Evolutionary conservation across 2,329 filamentous ascomycete genomes (phyloP), one percentile per base, ranked within the genome.

Genomic region (Colletotrichum melonis): DNA sequence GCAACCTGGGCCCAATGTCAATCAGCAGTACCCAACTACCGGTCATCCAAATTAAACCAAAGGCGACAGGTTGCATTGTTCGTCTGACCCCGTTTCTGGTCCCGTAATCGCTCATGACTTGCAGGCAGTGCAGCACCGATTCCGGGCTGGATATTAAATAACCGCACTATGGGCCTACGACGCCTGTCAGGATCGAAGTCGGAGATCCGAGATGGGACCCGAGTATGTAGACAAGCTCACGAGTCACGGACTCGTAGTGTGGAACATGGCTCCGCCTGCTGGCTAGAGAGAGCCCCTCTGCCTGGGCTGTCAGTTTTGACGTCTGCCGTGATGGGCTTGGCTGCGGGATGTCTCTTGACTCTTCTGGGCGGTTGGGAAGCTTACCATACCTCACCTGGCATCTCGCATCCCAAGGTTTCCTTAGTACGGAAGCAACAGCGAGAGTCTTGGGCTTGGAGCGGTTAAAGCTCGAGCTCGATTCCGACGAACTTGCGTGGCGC

Each of bases 81-180:
- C 42, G 42, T 11, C 42, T 49, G 42, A 5, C 42, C 49, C 28
- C 5, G 14, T 8, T 28, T 35, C 46, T 38, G 46, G 32, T 46
- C 42, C 67, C 60, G 12, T 56, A 14, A 32, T 38, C 58, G 52
- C 63, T 56, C 67, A 70, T 65, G 59, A n/a, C 56, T 65, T 60
- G 67, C 70, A 63, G 56, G 60, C 67, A 35, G 69, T 69, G 69
- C 69, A 63, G 38, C 19, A 32, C 64, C 69, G 58, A 59, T 63
- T 59, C 54, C 54, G 59, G 58, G 65, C 52, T 57, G 24, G 54
- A 63, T 69, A 54, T 52, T 57, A 49, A 49, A 22, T 42, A 35
- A 72, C 35, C 64, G 52, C 22, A 28, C 57, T 32, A 35, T 49
- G 24, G 69, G 32, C 32, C 32, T 35, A 5, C 32, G 32, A 35